These are phyloP conservation scores for Glycine soja DNA, from an alignment of 306 rosid species.

Conservation along the genomic window DNA sequence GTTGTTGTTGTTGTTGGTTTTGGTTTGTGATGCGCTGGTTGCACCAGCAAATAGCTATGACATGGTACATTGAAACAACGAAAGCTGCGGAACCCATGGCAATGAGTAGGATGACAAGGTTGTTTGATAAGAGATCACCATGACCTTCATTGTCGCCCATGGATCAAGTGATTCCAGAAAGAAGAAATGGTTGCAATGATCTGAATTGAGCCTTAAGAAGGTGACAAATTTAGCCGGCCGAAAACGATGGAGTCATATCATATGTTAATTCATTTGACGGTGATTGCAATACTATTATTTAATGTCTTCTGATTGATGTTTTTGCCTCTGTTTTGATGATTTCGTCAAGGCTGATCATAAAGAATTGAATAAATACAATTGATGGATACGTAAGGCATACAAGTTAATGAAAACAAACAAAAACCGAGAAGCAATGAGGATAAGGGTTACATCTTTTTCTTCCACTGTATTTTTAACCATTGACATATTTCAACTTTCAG, in stretches of 20 bases:
- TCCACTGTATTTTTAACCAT: not conserved
- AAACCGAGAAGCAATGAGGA: not conserved
- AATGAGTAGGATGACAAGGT: slow-evolving; percentile 43
- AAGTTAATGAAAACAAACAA: not conserved
- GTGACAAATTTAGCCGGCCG: slow-evolving; percentile 36
- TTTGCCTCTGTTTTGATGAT: slow-evolving; percentile 8
- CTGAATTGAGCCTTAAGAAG: not conserved
- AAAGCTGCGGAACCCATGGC: slow-evolving; percentile 52
- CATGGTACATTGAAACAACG: slow-evolving; percentile 57
- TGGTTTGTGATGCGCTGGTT: slow-evolving; percentile 10
- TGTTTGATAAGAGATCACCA: not conserved
- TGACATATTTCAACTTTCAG: no score
- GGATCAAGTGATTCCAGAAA: not conserved
- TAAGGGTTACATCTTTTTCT: not conserved
- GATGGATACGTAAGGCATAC: not conserved
- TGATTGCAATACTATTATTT: slow-evolving; percentile 41
- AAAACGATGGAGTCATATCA: not conserved
- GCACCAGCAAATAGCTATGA: slow-evolving; percentile 52
- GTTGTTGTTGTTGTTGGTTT: not conserved
- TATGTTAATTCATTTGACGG: slow-evolving; percentile 28
- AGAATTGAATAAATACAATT: not conserved
- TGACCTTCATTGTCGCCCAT: slow-evolving; percentile 30
- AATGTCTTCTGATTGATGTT: slow-evolving; percentile 36
- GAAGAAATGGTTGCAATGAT: not conserved
- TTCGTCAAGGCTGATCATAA: not conserved